Evolutionary conservation across 805 yeast species (phyloP).

Genomic region (Suhomyces canberraensis): DNA sequence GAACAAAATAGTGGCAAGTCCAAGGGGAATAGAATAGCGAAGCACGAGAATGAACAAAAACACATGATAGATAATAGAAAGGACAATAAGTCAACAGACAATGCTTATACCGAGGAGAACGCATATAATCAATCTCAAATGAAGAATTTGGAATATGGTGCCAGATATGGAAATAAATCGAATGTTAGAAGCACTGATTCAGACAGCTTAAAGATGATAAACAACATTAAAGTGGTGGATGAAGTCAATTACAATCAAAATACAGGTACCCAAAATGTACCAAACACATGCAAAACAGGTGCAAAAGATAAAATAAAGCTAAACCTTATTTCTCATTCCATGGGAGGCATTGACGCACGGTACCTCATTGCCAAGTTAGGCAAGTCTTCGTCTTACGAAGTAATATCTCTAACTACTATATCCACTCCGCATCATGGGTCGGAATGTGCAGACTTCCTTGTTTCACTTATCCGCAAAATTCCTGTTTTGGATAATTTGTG

Average conservation of each 20-base stretch:
- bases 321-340: conserved; percentile 82
- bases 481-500: conserved; percentile 15
- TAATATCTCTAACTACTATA: conserved; percentile 76
- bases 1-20: too few species aligned
- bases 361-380: conserved; percentile 60
- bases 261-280: too few species aligned
- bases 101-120: too few species aligned
- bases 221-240: too few species aligned
- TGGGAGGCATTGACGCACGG: conserved; percentile 91
- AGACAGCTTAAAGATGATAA: too few species aligned
- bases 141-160: too few species aligned
- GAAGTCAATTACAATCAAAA: too few species aligned
- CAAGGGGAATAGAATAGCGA: too few species aligned
- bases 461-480: conserved; percentile 27
- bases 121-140: conserved; percentile 3
- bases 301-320: conserved; percentile 43
- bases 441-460: conserved; percentile 70
- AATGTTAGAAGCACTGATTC: conserved; percentile 9
- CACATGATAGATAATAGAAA: conserved; percentile 7
- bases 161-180: conserved; percentile 1
- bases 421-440: conserved; percentile 90
- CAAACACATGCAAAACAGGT: too few species aligned
- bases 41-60: conserved; percentile 7
- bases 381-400: conserved; percentile 45
- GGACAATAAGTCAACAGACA: too few species aligned